Evolutionary conservation across 257 asterid species (phyloP), one percentile per base, ranked within the genome.

Genomic region (Solanum acaule): DNA sequence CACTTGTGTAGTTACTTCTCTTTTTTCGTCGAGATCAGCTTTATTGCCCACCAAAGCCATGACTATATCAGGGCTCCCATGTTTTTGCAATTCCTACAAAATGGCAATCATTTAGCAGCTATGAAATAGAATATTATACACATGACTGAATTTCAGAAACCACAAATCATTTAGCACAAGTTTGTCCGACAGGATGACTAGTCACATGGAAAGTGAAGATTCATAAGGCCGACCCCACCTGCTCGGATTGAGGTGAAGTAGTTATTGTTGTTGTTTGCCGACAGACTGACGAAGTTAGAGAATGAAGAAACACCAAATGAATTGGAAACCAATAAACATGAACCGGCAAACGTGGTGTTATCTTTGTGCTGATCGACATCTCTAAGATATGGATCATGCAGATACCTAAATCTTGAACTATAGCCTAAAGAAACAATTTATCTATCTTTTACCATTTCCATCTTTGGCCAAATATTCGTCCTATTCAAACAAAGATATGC

Each of bases 31-130:
- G 85, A 97, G 97, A 95, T 97, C 99, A 13, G 99, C 99, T 92
- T 97, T 97, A 84, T 97, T 97, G 84, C 99, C 99, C 76, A 97
- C 99, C 89, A 97, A 90, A 89, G 99, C 98, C 99, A 97, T 90
- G 91, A 97, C 94, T 88, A 97, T 97, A 87, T 94, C 99, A 34
- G 99, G 98, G 90, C 95, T 96, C 79, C 99, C 99, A 71, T 97
- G 99, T 90, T 97, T 97, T 93, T 95, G 98, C 86, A 97, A 91
- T 90, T 97, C 99, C 99, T 97, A 87, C 22, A 72, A 87, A 70
- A 70, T 38, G 73, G 27, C 82, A 84, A 35, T 23, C 15, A 78
- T 44, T 86, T 5, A 83, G 86, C 86, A 46, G 40, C 68, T 44
- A 81, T 15, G 20, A 46, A 16, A 27, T 10, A 81, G 65, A 29